These are phyloP conservation scores for Citrus glauca DNA, from an alignment of 345 rosid species.

Conservation along the genomic window DNA sequence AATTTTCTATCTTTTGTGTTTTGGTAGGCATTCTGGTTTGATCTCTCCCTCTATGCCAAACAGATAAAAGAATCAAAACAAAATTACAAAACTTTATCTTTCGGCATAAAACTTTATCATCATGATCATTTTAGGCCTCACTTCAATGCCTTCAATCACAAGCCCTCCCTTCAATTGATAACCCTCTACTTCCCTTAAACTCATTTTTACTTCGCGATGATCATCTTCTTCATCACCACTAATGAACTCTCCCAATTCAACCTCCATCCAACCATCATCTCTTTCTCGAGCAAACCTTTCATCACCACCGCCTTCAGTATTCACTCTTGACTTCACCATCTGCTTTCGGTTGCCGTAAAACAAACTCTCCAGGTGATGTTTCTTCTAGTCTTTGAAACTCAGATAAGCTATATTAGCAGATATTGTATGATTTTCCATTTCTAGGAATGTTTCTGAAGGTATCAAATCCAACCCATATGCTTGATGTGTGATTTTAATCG, in stretches of 20 bases:
- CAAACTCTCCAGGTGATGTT: not conserved
- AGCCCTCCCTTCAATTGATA: conserved; percentile 72
- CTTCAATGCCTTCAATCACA: not conserved
- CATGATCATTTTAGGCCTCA: not conserved
- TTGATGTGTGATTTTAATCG: conserved; percentile 13
- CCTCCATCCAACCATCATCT: conserved; percentile 73
- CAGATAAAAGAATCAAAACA: not conserved
- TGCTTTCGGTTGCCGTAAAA: not conserved
- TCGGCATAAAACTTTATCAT: not conserved
- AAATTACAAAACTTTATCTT: not conserved
- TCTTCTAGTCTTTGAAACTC: not conserved
- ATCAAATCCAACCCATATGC: conserved; percentile 37
- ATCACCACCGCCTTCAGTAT: not conserved
- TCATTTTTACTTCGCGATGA: conserved; percentile 39
- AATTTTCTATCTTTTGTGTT: not conserved
- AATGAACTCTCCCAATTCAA: conserved; percentile 65
- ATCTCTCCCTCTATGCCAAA: not conserved
- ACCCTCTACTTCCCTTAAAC: conserved; percentile 64
- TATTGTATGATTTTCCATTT: conserved; percentile 7
- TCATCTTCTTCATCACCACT: conserved; percentile 19
- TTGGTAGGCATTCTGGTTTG: not conserved
- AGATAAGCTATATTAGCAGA: conserved; percentile 11
- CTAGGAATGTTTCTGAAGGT: conserved; percentile 20
- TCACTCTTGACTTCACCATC: not conserved
- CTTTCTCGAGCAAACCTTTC: conserved; percentile 27